phyloP scores from a whole-genome alignment of 2,329 filamentous ascomycete species.

The Talaromyces rugulosus region DNA sequence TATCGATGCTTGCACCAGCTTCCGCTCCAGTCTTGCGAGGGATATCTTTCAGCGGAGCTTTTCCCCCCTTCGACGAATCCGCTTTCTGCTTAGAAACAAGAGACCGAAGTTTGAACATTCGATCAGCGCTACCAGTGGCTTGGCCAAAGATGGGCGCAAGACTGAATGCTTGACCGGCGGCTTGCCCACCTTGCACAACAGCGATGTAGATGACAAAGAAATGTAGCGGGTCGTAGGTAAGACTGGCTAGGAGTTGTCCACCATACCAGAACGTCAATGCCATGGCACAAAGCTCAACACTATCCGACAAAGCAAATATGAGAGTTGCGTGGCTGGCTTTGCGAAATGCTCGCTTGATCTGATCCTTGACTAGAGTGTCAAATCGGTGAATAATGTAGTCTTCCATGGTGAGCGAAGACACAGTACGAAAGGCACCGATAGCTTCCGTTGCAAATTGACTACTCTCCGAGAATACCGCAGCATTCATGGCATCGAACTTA shows the following conservation, averaged over 20 bases:
- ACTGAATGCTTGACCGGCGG: constrained; percentile 62
- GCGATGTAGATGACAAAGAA: constrained; percentile 63
- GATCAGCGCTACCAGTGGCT: constrained; percentile 33
- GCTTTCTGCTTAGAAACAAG: constrained; percentile 16
- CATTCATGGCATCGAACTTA: constrained; percentile 65
- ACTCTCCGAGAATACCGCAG: constrained; percentile 64
- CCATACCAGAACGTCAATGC: constrained; percentile 59
- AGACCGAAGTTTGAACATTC: constrained; percentile 24
- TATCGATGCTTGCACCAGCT: constrained; percentile 14
- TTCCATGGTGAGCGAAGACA: constrained; percentile 66
- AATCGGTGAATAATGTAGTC: constrained; percentile 62
- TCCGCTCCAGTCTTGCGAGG: background rate
- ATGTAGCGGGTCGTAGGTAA: constrained; percentile 44
- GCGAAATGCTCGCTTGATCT: constrained; percentile 57
- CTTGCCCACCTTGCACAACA: constrained; percentile 63
- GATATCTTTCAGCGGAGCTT: background rate
- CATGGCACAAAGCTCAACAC: constrained; percentile 59
- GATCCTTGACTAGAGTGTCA: constrained; percentile 52
- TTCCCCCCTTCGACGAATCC: background rate
- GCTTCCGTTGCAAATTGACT: constrained; percentile 72
- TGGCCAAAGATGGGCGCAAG: constrained; percentile 56
- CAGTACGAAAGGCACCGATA: constrained; percentile 69
- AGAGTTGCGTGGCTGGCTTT: constrained; percentile 61
- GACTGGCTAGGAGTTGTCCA: constrained; percentile 52
- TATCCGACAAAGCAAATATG: constrained; percentile 67